These are phyloP conservation scores for Calamus simplicifolius DNA, from an alignment of 176 grass and related monocot species.

Conservation along the genomic window DNA sequence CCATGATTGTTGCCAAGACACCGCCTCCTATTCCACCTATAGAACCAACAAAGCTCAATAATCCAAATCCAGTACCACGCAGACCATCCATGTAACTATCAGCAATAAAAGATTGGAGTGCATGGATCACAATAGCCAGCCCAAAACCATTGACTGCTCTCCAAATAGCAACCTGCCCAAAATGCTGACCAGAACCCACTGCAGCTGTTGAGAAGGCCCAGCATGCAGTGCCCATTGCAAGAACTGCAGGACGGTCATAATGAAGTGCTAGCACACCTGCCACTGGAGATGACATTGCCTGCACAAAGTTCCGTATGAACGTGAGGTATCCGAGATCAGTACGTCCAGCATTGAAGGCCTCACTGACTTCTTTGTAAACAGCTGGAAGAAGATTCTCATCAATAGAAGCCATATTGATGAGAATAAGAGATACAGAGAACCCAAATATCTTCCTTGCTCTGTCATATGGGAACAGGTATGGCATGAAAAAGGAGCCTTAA, in stretches of 20 bases:
- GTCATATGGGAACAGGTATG: slow-evolving; percentile 23
- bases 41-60: slow-evolving; percentile 69
- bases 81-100: slow-evolving; percentile 83
- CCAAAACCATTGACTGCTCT: slow-evolving; percentile 84
- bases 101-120: slow-evolving; percentile 87
- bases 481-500: no score
- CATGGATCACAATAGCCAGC: slow-evolving; percentile 89
- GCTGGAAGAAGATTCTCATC: slow-evolving; percentile 91
- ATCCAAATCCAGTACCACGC: slow-evolving; percentile 71
- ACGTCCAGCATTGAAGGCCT: slow-evolving; percentile 75
- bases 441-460: slow-evolving; percentile 86
- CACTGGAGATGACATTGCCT: slow-evolving; percentile 71
- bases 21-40: slow-evolving; percentile 83
- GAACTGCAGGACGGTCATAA: slow-evolving; percentile 69
- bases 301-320: slow-evolving; percentile 77
- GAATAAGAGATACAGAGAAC: slow-evolving; percentile 83
- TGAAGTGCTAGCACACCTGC: slow-evolving; percentile 72
- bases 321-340: slow-evolving; percentile 89
- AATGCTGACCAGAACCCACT: slow-evolving; percentile 68
- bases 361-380: slow-evolving; percentile 97
- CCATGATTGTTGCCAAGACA: slow-evolving; percentile 82
- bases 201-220: slow-evolving; percentile 82
- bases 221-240: slow-evolving; percentile 70
- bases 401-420: slow-evolving; percentile 86
- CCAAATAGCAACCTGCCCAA: slow-evolving; percentile 75